These are phyloP conservation scores for Podaxis sp. DNA, from an alignment of 768 basidiomycete species.

Conservation along the genomic window DNA sequence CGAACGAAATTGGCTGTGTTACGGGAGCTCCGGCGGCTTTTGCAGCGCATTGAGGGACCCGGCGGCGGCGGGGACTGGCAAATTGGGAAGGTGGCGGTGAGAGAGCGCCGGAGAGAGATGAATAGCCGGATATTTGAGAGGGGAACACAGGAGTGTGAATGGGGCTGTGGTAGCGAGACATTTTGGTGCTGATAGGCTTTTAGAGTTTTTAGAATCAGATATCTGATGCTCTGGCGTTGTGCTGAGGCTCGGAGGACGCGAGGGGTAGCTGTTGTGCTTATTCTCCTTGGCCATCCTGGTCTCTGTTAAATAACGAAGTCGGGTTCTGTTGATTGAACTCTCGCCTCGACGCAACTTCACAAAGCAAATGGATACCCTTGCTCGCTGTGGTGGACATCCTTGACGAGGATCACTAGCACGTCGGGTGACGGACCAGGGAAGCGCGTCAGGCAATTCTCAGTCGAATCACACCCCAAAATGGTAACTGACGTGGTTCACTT, in stretches of 20 bases:
- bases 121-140: slow-evolving; percentile 28
- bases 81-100: slow-evolving; percentile 24
- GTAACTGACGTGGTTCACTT: background rate
- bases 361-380: background rate
- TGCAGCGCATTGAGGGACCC: slow-evolving; percentile 33
- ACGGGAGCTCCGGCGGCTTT: slow-evolving; percentile 24
- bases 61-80: slow-evolving; percentile 30
- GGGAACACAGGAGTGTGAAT: slow-evolving; percentile 39
- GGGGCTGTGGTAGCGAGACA: slow-evolving; percentile 36
- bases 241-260: no score
- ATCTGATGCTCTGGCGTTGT: background rate
- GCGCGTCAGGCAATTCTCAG: background rate
- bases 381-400: background rate
- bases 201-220: slow-evolving; percentile 8
- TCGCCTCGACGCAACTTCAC: background rate
- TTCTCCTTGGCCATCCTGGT: no score
- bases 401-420: slow-evolving; percentile 11
- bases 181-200: slow-evolving; percentile 3
- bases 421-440: slow-evolving; percentile 1
- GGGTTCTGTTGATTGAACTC: background rate
- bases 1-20: slow-evolving; percentile 37
- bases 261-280: no score
- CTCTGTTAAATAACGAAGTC: no score
- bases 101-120: slow-evolving; percentile 28
- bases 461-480: slow-evolving; percentile 7